Conservation (phyloP, 2,329 filamentous ascomycete genomes). For the Trichoderma afroharzianum region DNA sequence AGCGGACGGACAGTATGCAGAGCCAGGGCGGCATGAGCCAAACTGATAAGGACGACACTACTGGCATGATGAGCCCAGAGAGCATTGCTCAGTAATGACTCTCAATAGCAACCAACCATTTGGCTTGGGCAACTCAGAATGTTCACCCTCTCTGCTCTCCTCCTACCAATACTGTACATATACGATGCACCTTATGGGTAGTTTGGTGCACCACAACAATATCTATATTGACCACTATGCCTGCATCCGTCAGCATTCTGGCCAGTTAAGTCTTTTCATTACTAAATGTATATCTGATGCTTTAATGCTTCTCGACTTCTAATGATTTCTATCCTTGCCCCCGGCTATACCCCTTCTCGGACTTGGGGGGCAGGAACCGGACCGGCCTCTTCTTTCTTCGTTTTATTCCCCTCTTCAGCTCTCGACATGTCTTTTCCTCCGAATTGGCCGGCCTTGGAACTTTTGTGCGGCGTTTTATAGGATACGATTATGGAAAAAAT, state of each 20-base stretch:
- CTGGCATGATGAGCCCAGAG: slow-evolving; percentile 82
- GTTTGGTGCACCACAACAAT: neutral
- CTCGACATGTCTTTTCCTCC: neutral
- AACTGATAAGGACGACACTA: slow-evolving; percentile 64
- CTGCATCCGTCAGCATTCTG: neutral
- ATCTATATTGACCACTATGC: neutral
- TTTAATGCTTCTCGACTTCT: slow-evolving; percentile 5
- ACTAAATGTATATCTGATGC: slow-evolving; percentile 13
- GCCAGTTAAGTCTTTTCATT: neutral
- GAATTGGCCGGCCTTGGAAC: neutral
- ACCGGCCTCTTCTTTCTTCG: neutral
- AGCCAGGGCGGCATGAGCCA: slow-evolving; percentile 58
- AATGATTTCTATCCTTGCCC: neutral
- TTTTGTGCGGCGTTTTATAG: slow-evolving; percentile 11
- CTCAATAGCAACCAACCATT: neutral
- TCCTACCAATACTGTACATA: neutral
- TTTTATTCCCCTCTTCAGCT: neutral
- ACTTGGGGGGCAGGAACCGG: neutral
- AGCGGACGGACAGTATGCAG: slow-evolving; percentile 54
- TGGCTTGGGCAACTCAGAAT: neutral
- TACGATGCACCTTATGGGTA: neutral
- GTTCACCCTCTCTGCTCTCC: neutral
- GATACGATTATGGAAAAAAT: neutral
- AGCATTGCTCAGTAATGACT: slow-evolving; percentile 55
- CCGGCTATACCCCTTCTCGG: slow-evolving; percentile 11